Evolutionary conservation across 805 yeast species (phyloP), one percentile per base, ranked within the genome.

Genomic region (Starmerella bombi): DNA sequence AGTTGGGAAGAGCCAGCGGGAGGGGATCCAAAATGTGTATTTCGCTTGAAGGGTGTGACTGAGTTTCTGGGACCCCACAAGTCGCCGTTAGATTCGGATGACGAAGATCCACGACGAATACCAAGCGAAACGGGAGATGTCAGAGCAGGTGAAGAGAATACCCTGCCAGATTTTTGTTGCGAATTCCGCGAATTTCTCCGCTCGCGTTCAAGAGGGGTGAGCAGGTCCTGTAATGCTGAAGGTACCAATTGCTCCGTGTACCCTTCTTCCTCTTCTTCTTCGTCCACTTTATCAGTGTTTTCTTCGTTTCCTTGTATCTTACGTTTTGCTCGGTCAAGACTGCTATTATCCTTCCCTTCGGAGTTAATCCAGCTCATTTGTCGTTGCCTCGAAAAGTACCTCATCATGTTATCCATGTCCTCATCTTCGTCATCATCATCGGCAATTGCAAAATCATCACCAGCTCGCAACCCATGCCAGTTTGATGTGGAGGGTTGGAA

Each of bases 161-260:
- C 46, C 3, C 45, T 25, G 32, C 49, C 49, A 3, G 43, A 34
- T 22, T 42, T 42, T 12, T 33, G 41, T 4, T 40, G 45, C 10
- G 50, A 47, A 10, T 36, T 51, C 10, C 83, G 65, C 9, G 85
- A 76, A 37, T 67, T 69, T 45, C 84, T 74, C 34, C 94, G 67
- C 50, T 77, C 65, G 17, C 80, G 59, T 55, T 85, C 94, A 49
- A 74, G 80, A 0, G 93, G 93, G 0, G 93, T 82, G 36, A 86
- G 62, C 37, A 84, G 63, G 49, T 83, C 94, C n/a, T 77, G 72
- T 29, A 85, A 61, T 22, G 86, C 73, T 5, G 78, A 75, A 1
- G 96, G 96, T 3, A 85, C 80, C 50, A 74, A 80, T 54, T 81
- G 93, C 49, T 81, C 86, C 35, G 72, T 81, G 54, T 62, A 71